A percentile compares a stretch with the other conserved stretches of the same genome.
Evolutionary conservation across 2,329 filamentous ascomycete species (phyloP).

Genomic region (Celoporthe dispersa): DNA sequence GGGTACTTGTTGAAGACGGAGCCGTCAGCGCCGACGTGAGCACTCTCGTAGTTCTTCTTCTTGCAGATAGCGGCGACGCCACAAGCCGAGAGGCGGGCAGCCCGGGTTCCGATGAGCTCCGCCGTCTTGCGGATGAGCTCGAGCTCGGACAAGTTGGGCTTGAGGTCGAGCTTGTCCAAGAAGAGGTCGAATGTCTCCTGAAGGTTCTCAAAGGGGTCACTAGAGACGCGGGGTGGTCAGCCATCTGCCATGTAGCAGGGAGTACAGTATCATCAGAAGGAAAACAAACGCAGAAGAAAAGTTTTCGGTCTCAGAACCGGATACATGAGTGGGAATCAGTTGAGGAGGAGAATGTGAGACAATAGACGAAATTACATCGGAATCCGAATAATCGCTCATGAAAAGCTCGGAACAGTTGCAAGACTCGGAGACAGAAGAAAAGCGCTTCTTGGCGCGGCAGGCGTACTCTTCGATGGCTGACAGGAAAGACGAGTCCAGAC

Average conservation of each 20-base stretch:
- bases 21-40: conserved; percentile 95
- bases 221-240: conserved; percentile 40
- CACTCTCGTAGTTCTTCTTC: conserved; percentile 87
- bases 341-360: not conserved
- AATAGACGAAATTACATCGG: not conserved
- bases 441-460: not conserved
- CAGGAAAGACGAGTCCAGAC: conserved; percentile 90
- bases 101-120: conserved; percentile 92
- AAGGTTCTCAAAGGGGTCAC: conserved; percentile 94
- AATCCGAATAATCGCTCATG: conserved; percentile 18
- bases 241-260: not conserved
- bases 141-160: conserved; percentile 75
- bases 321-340: not conserved
- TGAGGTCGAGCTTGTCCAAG: conserved; percentile 73
- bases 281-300: not conserved
- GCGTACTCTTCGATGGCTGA: conserved; percentile 87
- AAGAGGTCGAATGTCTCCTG: conserved; percentile 86
- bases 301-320: not conserved
- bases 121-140: conserved; percentile 87
- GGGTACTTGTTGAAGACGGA: conserved; percentile 99
- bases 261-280: not conserved
- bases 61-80: conserved; percentile 95
- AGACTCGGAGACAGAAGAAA: not conserved
- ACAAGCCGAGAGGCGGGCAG: conserved; percentile 89
- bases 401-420: conserved; percentile 2